A percentile compares a stretch with the other conserved stretches of the same genome.
Conservation (phyloP, 2,329 filamentous ascomycete species). For the Zarea fungicola region DNA sequence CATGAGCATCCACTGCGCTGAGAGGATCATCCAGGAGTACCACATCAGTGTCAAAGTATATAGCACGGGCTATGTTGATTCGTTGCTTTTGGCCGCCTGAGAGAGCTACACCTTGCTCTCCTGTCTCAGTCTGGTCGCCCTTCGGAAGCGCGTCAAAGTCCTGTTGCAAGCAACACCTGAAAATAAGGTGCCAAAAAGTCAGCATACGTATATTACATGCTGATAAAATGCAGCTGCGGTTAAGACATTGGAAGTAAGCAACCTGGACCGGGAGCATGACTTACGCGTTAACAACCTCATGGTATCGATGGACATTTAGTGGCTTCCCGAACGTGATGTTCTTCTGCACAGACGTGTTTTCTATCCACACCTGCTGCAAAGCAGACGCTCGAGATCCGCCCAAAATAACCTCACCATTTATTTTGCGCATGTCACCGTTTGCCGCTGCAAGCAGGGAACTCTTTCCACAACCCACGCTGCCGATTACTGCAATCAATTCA, state of each 20-base stretch:
- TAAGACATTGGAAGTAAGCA: too few relatives aligned
- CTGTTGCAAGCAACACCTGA: too few relatives aligned
- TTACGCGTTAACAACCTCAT: constrained; percentile 76
- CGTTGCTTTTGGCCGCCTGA: neutral
- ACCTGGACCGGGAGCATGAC: too few relatives aligned
- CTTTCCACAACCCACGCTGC: constrained; percentile 85
- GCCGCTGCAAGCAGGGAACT: constrained; percentile 82
- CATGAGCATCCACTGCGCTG: neutral
- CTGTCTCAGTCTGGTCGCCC: constrained; percentile 81
- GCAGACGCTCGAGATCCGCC: constrained; percentile 84
- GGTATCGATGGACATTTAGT: constrained; percentile 72
- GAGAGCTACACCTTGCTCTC: neutral
- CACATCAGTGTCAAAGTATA: neutral
- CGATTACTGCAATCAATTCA: constrained; percentile 80
- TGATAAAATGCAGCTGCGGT: too few relatives aligned
- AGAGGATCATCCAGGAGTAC: neutral
- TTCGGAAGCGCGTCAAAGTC: constrained; percentile 92
- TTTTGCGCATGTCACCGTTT: constrained; percentile 90
- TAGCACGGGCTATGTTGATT: neutral
- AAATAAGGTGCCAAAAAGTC: too few relatives aligned
- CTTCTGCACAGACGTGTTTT: constrained; percentile 79
- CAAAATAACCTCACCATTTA: constrained; percentile 64
- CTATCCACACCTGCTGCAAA: constrained; percentile 96
- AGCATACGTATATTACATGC: too few relatives aligned
- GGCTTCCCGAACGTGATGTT: constrained; percentile 90